A percentile compares a stretch with the other conserved stretches of the same genome.
Conservation (phyloP, 257 asterid species). For the Lycium barbarum region DNA sequence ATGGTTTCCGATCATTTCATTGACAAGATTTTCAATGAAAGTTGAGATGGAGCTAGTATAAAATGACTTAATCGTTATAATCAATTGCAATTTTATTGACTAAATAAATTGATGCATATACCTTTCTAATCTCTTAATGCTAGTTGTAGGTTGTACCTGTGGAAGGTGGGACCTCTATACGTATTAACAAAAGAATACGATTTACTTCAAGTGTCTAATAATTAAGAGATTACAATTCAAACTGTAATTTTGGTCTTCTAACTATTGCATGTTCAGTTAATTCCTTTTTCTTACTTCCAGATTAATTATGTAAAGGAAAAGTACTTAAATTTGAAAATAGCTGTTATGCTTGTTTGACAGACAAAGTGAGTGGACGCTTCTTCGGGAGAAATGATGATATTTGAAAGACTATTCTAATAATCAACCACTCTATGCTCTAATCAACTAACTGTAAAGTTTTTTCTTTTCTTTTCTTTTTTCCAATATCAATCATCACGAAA, state of each 20-base stretch:
- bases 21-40: neutral
- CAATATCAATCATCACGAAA: conserved; percentile 8
- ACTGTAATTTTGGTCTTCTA: neutral
- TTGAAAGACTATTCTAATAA: neutral
- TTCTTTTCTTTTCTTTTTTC: neutral
- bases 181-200: too few relatives aligned
- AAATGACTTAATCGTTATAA: neutral
- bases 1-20: neutral
- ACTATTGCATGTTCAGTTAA: neutral
- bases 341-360: neutral
- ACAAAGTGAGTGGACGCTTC: neutral
- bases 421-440: neutral
- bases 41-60: neutral
- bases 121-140: too few relatives aligned
- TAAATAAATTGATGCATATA: too few relatives aligned
- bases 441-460: conserved; percentile 14
- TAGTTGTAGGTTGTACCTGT: too few relatives aligned
- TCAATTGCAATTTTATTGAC: too few relatives aligned
- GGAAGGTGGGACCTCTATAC: neutral
- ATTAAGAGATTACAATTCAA: neutral
- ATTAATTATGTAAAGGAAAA: neutral
- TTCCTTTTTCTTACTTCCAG: neutral
- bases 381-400: neutral
- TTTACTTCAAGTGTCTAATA: too few relatives aligned
- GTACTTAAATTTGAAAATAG: conserved; percentile 1